These are phyloP conservation scores for Lentinula boryana DNA, from an alignment of 768 basidiomycete species.

Conservation along the genomic window DNA sequence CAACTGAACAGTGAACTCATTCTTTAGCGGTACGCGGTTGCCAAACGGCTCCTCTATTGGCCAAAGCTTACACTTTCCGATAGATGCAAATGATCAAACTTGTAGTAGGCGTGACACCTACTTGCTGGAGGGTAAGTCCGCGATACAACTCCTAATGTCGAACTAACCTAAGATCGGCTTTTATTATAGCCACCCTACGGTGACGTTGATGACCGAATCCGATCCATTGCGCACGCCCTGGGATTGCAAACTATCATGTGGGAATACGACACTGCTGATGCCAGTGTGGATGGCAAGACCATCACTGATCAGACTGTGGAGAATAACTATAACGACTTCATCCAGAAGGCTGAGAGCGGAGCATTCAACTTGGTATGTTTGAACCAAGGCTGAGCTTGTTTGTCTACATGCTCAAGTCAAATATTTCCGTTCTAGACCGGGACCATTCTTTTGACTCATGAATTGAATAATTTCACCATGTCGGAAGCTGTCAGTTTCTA, in stretches of 20 bases:
- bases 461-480: constrained; percentile 60
- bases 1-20: constrained; percentile 17
- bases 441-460: constrained; percentile 51
- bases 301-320: constrained; percentile 40
- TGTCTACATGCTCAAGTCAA: background rate
- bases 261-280: constrained; percentile 52
- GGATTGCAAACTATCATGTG: constrained; percentile 70
- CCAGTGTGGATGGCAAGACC: constrained; percentile 25
- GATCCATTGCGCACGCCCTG: constrained; percentile 61
- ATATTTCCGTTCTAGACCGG: constrained; percentile 34
- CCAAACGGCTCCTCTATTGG: background rate
- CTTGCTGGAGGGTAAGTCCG: constrained; percentile 48
- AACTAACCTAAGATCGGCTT: background rate
- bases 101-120: constrained; percentile 48
- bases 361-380: constrained; percentile 29
- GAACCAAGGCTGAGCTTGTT: background rate
- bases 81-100: constrained; percentile 49
- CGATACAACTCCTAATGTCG: background rate
- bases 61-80: constrained; percentile 13
- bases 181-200: constrained; percentile 50
- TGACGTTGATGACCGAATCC: constrained; percentile 73
- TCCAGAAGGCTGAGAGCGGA: constrained; percentile 38
- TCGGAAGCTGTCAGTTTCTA: constrained; percentile 46
- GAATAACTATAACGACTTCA: constrained; percentile 47
- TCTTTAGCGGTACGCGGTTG: constrained; percentile 17